Evolutionary conservation across 2,329 filamentous ascomycete genomes (phyloP).

Genomic region (Lasiodiplodia gonubiensis): DNA sequence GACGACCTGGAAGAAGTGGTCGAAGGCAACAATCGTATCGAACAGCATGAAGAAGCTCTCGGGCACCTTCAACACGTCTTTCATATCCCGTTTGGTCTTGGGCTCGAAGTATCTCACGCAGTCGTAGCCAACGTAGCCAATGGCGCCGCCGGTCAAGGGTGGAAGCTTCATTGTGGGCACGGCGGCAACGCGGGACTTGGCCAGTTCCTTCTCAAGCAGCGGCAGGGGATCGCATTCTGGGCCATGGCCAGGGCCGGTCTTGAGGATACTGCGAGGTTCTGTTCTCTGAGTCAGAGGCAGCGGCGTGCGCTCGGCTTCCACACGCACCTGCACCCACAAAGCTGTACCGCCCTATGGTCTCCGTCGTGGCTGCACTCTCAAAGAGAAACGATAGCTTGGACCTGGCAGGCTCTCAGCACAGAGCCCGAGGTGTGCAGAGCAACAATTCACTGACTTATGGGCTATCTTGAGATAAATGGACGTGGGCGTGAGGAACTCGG

Average conservation of each 20-base stretch:
- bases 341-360: constrained; percentile 92
- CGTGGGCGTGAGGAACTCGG: constrained; percentile 93
- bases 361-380: constrained; percentile 89
- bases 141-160: constrained; percentile 86
- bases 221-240: constrained; percentile 84
- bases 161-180: constrained; percentile 84
- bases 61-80: constrained; percentile 86
- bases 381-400: constrained; percentile 88
- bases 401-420: constrained; percentile 40
- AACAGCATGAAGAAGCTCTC: constrained; percentile 98
- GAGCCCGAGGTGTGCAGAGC: constrained; percentile 4
- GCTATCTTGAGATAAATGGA: constrained; percentile 92
- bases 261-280: constrained; percentile 77
- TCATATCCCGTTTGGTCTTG: constrained; percentile 86
- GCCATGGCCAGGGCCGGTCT: constrained; percentile 87
- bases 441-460: constrained; percentile 63
- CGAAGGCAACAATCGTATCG: constrained; percentile 91
- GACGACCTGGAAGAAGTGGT: constrained; percentile 90
- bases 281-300: constrained; percentile 21
- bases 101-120: constrained; percentile 98
- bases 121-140: constrained; percentile 97
- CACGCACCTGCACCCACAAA: constrained; percentile 81
- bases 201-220: constrained; percentile 78
- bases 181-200: constrained; percentile 77
- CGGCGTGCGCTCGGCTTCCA: background rate